Base-by-base conservation (phyloP, 768 basidiomycete species). In the Leccinum truebloodii region DNA sequence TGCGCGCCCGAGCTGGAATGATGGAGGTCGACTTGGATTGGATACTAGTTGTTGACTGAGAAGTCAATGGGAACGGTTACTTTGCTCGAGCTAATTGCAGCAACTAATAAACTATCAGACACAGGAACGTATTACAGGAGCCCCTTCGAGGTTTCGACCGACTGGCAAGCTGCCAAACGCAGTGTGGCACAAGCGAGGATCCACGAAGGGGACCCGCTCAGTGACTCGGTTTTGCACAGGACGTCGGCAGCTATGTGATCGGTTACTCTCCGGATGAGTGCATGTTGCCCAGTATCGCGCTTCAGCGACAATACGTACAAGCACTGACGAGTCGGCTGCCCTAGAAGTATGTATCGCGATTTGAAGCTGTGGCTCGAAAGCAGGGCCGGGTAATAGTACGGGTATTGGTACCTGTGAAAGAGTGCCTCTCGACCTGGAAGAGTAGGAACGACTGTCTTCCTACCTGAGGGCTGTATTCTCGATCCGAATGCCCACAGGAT, bases 401-500 rank as follows among this genome's bases (percentile, higher is more conserved):
- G 39, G 39, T 41, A 41, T 10, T 8, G 49, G 52, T 16, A 20
- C n/a, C 14, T n/a, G 52, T 37, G 41, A 1, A 7, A 7, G 24
- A 22, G 10, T 24, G 16, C 39, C 12, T 18, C 46, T 24, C 12
- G n/a, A 22, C 12, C 34, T 35, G 13, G 34, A 35, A 14, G 34
- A 35, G 34, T 34, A 34, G 34, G 34, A 13, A 34, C 13, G 34
- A 34, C 34, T 34, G 13, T 13, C 34, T 34, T 34, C 34, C 34
- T 34, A 13, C 34, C 34, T 13, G 13, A 34, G 34, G 12, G 34
- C 34, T 13, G 34, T 35, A 35, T 14, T 32, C 34, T 35, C 13
- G 34, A 35, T 24, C 48, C 13, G 59, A 32, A 41, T 59, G 57
- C 37, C 22, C 54, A 57, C 30, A 39, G 57, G 35, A 58, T 22